Percentiles rank a stretch among this genome's conserved stretches.
Evolutionary conservation across 805 yeast genomes (phyloP).

Genomic region (Saccharomycopsis synnaedendra): DNA sequence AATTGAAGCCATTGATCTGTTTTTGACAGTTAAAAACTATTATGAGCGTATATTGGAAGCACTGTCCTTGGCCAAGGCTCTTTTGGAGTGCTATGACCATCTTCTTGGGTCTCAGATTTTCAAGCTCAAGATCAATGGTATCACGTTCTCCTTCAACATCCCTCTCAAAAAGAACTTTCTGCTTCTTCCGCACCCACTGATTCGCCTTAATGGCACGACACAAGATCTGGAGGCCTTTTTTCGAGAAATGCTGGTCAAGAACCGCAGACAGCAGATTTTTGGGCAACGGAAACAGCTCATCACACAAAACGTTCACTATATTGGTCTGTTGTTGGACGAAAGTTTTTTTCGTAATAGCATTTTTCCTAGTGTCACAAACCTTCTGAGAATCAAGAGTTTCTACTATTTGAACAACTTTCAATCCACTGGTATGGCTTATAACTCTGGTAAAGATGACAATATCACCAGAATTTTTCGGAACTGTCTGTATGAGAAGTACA

Average conservation of each 20-base stretch:
- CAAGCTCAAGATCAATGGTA: conserved; percentile 38
- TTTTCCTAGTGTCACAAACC: conserved; percentile 14
- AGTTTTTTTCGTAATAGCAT: conserved; percentile 9
- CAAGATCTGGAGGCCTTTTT: neutral
- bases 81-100: conserved; percentile 39
- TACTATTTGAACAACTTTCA: conserved; percentile 14
- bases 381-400: conserved; percentile 7
- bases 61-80: conserved; percentile 39
- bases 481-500: conserved; percentile 5
- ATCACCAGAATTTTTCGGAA: conserved; percentile 10
- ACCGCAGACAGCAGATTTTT: neutral
- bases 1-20: neutral
- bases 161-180: conserved; percentile 50
- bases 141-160: conserved; percentile 43
- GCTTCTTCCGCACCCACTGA: conserved; percentile 37
- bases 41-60: conserved; percentile 26
- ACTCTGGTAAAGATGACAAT: neutral
- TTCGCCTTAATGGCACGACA: neutral
- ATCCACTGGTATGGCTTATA: neutral
- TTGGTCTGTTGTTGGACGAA: conserved; percentile 14
- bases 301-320: conserved; percentile 4
- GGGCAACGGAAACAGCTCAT: neutral
- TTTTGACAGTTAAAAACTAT: conserved; percentile 25
- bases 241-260: neutral
- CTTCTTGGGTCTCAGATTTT: conserved; percentile 45